Evolutionary conservation across 2,329 filamentous ascomycete species (phyloP).

Genomic region (Mycosphaerella sp.): DNA sequence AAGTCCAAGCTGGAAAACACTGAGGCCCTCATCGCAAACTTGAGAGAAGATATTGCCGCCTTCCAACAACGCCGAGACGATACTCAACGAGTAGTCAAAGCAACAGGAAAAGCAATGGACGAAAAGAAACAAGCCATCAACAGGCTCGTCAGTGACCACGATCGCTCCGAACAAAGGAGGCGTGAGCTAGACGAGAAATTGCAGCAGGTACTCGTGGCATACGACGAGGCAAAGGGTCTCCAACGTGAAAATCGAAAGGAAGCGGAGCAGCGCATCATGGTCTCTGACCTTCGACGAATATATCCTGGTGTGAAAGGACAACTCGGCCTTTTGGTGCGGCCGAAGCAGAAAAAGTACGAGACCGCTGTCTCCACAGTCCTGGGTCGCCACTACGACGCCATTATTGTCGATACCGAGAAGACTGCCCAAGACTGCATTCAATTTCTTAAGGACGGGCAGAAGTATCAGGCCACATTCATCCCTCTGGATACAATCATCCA

Average conservation of each 20-base stretch:
- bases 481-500: constrained; percentile 97
- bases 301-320: constrained; percentile 88
- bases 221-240: constrained; percentile 79
- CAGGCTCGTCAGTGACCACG: constrained; percentile 72
- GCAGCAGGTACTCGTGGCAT: constrained; percentile 61
- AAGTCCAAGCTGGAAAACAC: constrained; percentile 80
- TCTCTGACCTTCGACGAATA: constrained; percentile 79
- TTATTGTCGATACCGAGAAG: constrained; percentile 92
- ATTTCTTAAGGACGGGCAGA: constrained; percentile 84
- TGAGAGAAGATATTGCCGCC: constrained; percentile 63
- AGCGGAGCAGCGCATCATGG: constrained; percentile 68
- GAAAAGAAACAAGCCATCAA: constrained; percentile 88
- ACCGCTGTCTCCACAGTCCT: constrained; percentile 89
- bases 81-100: constrained; percentile 57
- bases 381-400: constrained; percentile 86
- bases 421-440: constrained; percentile 90
- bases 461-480: constrained; percentile 85
- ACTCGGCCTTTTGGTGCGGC: constrained; percentile 84
- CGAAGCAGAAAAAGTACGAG: constrained; percentile 95
- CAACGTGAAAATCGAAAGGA: constrained; percentile 81
- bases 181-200: constrained; percentile 92
- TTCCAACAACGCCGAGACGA: constrained; percentile 62
- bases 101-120: constrained; percentile 67
- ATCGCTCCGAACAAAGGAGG: constrained; percentile 70
- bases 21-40: constrained; percentile 64